Evolutionary conservation across 2,329 filamentous ascomycete species (phyloP).

Genomic region (Rutstroemia sydowiana): DNA sequence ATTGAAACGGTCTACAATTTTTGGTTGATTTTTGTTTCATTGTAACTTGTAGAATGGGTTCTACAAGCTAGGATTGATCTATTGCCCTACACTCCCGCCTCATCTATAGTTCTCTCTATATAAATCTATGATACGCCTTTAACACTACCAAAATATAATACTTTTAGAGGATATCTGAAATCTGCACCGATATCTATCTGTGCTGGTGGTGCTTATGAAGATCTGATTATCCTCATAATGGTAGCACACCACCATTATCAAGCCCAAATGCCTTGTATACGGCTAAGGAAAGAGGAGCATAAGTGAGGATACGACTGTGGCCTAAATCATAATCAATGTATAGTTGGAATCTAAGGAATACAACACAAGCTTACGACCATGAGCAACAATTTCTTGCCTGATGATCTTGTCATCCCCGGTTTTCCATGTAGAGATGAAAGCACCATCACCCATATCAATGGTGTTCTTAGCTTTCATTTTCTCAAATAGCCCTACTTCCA

Average conservation of each 20-base stretch:
- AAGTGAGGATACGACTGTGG: conserved; percentile 63
- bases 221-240: not conserved
- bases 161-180: too few species aligned
- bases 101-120: too few species aligned
- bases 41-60: too few species aligned
- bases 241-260: conserved; percentile 25
- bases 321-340: conserved; percentile 35
- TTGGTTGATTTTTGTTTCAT: too few species aligned
- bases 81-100: too few species aligned
- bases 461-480: conserved; percentile 28
- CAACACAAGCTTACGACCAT: conserved; percentile 25
- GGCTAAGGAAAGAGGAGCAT: conserved; percentile 55
- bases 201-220: not conserved
- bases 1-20: too few species aligned
- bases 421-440: conserved; percentile 29
- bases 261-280: conserved; percentile 56
- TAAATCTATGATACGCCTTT: too few species aligned
- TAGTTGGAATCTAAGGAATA: conserved; percentile 14
- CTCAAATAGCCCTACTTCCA: conserved; percentile 19
- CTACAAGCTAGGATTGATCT: too few species aligned
- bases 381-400: conserved; percentile 26
- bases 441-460: conserved; percentile 28
- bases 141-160: too few species aligned
- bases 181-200: too few species aligned
- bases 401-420: conserved; percentile 27